These are phyloP conservation scores for Aspergillus pseudonomiae DNA, from an alignment of 2,329 filamentous ascomycete genomes.

Conservation along the genomic window DNA sequence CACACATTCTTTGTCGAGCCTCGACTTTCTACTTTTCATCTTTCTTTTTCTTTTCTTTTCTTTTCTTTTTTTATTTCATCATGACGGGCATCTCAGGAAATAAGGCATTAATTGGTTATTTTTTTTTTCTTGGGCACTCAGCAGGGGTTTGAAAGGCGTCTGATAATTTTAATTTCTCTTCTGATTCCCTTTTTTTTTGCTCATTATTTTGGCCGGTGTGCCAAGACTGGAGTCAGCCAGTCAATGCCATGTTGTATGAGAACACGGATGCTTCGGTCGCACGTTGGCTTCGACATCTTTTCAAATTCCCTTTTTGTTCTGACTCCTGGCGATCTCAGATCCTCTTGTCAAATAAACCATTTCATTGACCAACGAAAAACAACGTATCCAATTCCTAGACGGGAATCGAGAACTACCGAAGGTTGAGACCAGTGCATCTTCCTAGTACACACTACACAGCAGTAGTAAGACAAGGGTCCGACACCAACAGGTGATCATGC, in stretches of 20 bases:
- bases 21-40: too few relatives aligned
- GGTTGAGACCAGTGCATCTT: neutral
- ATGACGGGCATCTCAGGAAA: conserved; percentile 8
- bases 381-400: neutral
- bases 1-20: conserved; percentile 11
- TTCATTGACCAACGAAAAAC: conserved; percentile 8
- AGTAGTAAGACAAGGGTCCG: neutral
- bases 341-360: conserved; percentile 5
- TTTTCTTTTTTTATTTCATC: neutral
- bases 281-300: conserved; percentile 9
- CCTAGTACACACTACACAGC: too few relatives aligned
- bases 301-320: conserved; percentile 18
- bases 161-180: conserved; percentile 17
- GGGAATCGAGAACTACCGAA: neutral
- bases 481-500: neutral
- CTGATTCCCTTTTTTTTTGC: conserved; percentile 11
- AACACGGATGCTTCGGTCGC: conserved; percentile 15
- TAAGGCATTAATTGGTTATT: conserved; percentile 20
- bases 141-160: conserved; percentile 19
- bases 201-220: conserved; percentile 6
- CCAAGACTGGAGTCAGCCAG: conserved; percentile 11
- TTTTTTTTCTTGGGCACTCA: conserved; percentile 10
- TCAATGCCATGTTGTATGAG: conserved; percentile 17
- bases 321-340: conserved; percentile 25
- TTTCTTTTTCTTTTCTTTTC: neutral